Conservation (phyloP, 306 rosid genomes). For the Luffa acutangula region DNA sequence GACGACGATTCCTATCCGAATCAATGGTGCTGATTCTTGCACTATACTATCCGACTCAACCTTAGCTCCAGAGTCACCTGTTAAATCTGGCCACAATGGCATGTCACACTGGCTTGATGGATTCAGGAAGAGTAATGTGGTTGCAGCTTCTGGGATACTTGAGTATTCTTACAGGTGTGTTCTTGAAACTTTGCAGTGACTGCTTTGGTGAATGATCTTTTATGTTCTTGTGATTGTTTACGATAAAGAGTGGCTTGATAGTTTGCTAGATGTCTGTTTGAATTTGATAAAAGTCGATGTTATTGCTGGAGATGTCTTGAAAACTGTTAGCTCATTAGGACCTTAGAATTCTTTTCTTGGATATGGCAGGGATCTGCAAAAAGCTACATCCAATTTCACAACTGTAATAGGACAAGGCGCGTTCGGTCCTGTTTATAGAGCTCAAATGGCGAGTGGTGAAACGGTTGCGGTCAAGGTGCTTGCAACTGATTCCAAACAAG, state of each 20-base stretch:
- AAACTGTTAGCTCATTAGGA: neutral
- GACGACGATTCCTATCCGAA: conserved; percentile 71
- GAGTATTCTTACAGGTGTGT: conserved; percentile 88
- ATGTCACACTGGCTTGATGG: conserved; percentile 75
- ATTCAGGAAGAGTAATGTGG: conserved; percentile 55
- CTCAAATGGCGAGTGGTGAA: conserved; percentile 90
- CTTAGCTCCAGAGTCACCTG: conserved; percentile 89
- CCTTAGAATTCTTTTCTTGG: neutral
- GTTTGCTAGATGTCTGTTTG: neutral
- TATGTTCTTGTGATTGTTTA: neutral
- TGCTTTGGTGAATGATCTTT: conserved; percentile 1
- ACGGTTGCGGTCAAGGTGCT: conserved; percentile 93
- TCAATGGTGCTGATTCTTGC: conserved; percentile 80
- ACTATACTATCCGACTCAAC: conserved; percentile 79
- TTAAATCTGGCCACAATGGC: conserved; percentile 54
- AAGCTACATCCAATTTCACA: conserved; percentile 84
- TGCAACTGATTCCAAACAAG: conserved; percentile 93
- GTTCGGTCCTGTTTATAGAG: conserved; percentile 94
- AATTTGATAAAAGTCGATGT: neutral
- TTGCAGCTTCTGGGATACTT: conserved; percentile 84
- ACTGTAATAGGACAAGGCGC: conserved; percentile 97
- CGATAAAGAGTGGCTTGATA: neutral
- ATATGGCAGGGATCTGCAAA: conserved; percentile 76
- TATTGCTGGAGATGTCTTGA: neutral
- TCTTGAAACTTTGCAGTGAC: neutral